Evolutionary conservation across 1,284 basidiomycete genomes (phyloP), one percentile per base, ranked within the genome.

Genomic region (Ustanciosporium gigantosporum): DNA sequence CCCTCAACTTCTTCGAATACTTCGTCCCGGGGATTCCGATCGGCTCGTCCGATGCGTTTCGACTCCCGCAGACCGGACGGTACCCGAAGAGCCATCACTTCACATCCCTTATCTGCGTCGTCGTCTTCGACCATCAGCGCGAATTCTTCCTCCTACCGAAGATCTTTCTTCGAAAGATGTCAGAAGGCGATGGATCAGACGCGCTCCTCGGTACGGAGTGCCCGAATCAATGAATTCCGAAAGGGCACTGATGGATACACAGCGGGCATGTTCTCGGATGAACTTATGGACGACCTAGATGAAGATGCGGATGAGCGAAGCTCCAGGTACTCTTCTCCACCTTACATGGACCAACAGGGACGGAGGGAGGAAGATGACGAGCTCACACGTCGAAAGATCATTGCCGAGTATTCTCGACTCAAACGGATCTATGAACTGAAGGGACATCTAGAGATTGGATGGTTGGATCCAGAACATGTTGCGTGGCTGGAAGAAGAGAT

Each of bases 381-480:
- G 23, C 16, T 66, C 36, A 66, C 57, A 5, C 27, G 62, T 4
- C 17, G 52, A 21, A 25, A 36, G 13, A 58, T 66, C 31, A 38
- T 61, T 14, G 46, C 59, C n/a, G 64, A 66, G 32, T 66, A 66
- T 17, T 31, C 47, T 0, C 23, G 62, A 16, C 32, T 66, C 31
- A 66, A 60, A 27, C 22, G 62, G 7, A 46, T 55, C 32, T 59
- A 66, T 32, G 62, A 66, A 34, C 16, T 52, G 17, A 66, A 55
- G 17, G 62, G 62, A 0, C 44, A 60, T 21, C 17, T 51, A 21
- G 62, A 66, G 37, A 52, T 66, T 15, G 62, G 62, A 2, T 66
- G 64, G 64, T 48, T 66, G 25, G 50, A 60, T 36, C 51, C 62
- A 15, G 62, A 66, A 39, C 51, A 66, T 23, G 20, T 66, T 15